A percentile compares a stretch with the other conserved stretches of the same genome.
phyloP scores from a whole-genome alignment of 2,329 filamentous ascomycete species.

The Talaromyces marneffei region DNA sequence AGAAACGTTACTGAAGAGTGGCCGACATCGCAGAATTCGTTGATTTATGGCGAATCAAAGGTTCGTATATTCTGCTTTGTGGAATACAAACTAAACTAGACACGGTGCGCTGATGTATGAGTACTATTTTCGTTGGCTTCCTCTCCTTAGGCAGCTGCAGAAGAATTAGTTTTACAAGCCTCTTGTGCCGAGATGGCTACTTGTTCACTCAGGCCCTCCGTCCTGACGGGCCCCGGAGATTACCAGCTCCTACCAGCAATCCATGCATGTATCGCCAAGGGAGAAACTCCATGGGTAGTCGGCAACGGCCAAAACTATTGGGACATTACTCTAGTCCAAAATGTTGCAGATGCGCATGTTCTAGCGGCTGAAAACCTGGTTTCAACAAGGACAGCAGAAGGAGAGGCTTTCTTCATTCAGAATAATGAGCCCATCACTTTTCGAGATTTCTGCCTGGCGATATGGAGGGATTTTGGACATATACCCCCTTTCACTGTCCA shows the following conservation, averaged over 20 bases:
- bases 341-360: conserved; percentile 42
- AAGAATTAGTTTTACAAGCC: conserved; percentile 36
- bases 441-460: conserved; percentile 39
- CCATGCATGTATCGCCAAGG: conserved; percentile 40
- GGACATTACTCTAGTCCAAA: conserved; percentile 41
- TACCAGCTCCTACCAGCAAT: conserved; percentile 39
- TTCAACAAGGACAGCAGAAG: conserved; percentile 35
- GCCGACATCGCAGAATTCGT: conserved; percentile 33
- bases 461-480: conserved; percentile 47
- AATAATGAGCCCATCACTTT: conserved; percentile 44
- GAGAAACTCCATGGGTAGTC: conserved; percentile 38
- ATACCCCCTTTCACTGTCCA: conserved; percentile 43
- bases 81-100: background rate
- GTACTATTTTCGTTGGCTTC: background rate
- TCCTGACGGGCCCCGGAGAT: conserved; percentile 41
- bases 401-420: conserved; percentile 43
- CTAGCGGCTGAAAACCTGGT: conserved; percentile 41
- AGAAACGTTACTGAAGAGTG: conserved; percentile 37
- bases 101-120: background rate
- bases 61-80: conserved; percentile 17
- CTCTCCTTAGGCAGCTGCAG: conserved; percentile 35
- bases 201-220: conserved; percentile 40
- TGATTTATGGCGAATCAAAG: conserved; percentile 43
- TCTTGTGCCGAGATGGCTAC: conserved; percentile 31
- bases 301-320: conserved; percentile 39